Percentiles rank a stretch among this genome's conserved stretches.
Conservation (phyloP, 176 grass and related monocot species). For the Chrysopogon serrulatus region DNA sequence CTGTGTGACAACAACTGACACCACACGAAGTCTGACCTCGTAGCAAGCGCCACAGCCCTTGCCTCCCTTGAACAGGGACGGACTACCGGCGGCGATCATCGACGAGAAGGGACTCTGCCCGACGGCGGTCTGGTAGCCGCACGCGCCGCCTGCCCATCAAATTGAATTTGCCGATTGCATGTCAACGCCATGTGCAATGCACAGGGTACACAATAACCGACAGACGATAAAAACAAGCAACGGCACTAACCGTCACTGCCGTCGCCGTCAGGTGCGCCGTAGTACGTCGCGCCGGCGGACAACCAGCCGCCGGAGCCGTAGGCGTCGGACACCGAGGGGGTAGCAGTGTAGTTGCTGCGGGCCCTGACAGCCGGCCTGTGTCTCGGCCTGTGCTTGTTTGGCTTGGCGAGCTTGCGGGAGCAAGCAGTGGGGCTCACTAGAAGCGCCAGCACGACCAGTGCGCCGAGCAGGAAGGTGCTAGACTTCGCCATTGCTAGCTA, state of each 20-base stretch:
- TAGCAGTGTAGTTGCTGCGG: conserved; percentile 17
- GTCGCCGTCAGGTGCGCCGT: conserved; percentile 66
- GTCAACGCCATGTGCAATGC: neutral
- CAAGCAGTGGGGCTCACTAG: conserved; percentile 45
- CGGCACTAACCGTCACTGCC: conserved; percentile 64
- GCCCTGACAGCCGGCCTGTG: neutral
- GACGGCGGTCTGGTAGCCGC: conserved; percentile 71
- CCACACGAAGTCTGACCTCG: conserved; percentile 37
- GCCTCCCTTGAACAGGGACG: conserved; percentile 65
- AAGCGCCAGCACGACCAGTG: conserved; percentile 28
- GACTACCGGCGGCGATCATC: conserved; percentile 63
- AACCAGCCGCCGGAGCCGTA: conserved; percentile 46
- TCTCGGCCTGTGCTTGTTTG: neutral
- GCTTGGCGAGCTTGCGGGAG: conserved; percentile 32
- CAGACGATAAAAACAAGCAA: neutral
- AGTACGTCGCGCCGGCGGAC: conserved; percentile 69
- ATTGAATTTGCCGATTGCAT: neutral
- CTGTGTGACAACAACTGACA: neutral
- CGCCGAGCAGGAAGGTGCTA: neutral
- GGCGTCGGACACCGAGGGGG: neutral
- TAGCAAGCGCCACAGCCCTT: conserved; percentile 89
- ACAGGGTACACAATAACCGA: neutral
- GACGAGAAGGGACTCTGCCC: conserved; percentile 55
- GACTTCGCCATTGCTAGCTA: conserved; percentile 33
- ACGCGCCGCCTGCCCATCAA: conserved; percentile 60